Conservation (phyloP, 768 basidiomycete genomes). For the Termitomyces sp. region DNA sequence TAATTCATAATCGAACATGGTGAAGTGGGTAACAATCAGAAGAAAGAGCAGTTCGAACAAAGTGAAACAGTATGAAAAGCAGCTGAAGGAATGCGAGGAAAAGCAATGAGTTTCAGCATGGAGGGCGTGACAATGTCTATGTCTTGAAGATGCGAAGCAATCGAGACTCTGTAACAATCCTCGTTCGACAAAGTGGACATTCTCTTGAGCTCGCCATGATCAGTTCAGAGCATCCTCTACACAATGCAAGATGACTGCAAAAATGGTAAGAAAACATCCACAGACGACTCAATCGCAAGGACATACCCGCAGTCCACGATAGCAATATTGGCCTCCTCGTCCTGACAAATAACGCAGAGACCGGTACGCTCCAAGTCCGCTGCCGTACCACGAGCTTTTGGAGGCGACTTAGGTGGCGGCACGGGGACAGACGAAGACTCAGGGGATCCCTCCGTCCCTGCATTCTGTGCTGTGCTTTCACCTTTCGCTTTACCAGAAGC, state of each 20-base stretch:
- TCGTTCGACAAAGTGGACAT: slow-evolving; percentile 86
- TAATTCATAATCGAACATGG: not conserved
- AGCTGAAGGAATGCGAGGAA: not conserved
- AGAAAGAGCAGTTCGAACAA: not conserved
- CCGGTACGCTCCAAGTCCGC: slow-evolving; percentile 60
- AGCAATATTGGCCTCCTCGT: slow-evolving; percentile 90
- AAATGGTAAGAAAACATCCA: not conserved
- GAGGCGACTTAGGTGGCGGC: slow-evolving; percentile 14
- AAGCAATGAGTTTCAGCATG: not conserved
- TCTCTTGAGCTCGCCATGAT: slow-evolving; percentile 77
- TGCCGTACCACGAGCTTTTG: slow-evolving; percentile 32
- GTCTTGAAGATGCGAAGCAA: slow-evolving; percentile 71
- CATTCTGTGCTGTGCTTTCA: not conserved
- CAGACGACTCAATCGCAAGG: not conserved
- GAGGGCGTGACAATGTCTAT: slow-evolving; percentile 14
- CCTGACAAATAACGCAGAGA: slow-evolving; percentile 88
- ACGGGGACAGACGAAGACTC: slow-evolving; percentile 15
- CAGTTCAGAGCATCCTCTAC: slow-evolving; percentile 70
- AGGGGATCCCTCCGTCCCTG: slow-evolving; percentile 2
- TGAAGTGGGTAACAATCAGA: not conserved
- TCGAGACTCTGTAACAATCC: slow-evolving; percentile 79
- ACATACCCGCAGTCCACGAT: slow-evolving; percentile 92
- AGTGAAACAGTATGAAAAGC: not conserved
- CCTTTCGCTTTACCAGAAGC: not conserved
- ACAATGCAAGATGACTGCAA: slow-evolving; percentile 74